Percentiles rank a stretch among this genome's conserved stretches.
Evolutionary conservation across 1,284 basidiomycete genomes (phyloP).

Genomic region (Leccinum insolens): DNA sequence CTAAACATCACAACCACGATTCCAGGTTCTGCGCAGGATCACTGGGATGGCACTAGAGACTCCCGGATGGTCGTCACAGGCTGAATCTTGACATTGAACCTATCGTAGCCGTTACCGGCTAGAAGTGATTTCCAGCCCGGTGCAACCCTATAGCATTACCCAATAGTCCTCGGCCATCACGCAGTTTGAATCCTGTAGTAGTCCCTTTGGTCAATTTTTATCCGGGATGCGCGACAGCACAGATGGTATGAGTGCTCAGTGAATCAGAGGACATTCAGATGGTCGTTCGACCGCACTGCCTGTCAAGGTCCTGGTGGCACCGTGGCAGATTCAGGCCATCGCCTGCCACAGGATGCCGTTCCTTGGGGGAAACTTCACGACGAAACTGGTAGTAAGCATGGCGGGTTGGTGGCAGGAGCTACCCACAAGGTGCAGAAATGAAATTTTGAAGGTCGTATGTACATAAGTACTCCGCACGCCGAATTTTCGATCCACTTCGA

Average conservation of each 20-base stretch:
- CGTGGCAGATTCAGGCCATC: neutral
- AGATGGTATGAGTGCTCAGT: neutral
- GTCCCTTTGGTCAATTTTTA: too few relatives aligned
- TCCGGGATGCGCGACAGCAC: neutral
- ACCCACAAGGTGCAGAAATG: neutral
- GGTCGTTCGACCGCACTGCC: neutral
- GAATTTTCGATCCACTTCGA: too few relatives aligned
- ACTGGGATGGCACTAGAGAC: too few relatives aligned
- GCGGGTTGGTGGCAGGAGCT: neutral
- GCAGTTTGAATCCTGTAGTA: too few relatives aligned
- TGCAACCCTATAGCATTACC: too few relatives aligned
- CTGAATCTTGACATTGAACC: too few relatives aligned
- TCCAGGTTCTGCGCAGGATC: too few relatives aligned
- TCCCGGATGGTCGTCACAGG: too few relatives aligned
- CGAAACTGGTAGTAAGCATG: slow-evolving; percentile 1
- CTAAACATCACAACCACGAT: too few relatives aligned
- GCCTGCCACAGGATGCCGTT: slow-evolving; percentile 2
- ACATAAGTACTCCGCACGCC: too few relatives aligned
- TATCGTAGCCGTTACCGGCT: neutral
- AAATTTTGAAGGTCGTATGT: neutral
- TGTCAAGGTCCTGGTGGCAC: neutral
- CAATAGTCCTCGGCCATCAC: neutral
- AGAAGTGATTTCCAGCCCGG: neutral
- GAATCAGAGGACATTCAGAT: neutral
- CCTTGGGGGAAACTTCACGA: neutral